Evolutionary conservation across 768 basidiomycete species (phyloP).

Genomic region (Termitomyces sp.): DNA sequence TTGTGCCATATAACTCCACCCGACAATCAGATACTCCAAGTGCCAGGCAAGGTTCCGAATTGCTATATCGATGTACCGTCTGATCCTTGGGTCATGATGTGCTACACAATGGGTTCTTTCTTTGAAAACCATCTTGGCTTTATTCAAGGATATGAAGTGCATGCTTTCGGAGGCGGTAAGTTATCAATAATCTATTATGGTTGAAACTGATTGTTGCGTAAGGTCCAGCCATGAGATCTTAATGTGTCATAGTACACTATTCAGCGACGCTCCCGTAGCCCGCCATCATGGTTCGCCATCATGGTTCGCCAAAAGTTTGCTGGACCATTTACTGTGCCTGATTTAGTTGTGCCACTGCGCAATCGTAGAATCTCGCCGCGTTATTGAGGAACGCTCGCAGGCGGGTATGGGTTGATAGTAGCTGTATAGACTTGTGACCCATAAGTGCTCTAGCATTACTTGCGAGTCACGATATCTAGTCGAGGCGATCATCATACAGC

Average conservation of each 20-base stretch:
- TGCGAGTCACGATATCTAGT: too few species aligned
- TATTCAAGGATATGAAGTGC: neutral
- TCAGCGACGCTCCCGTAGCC: neutral
- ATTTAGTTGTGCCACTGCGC: neutral
- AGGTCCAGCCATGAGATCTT: neutral
- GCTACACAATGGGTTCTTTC: neutral
- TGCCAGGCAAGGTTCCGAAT: neutral
- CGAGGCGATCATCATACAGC: too few species aligned
- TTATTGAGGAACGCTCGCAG: too few species aligned
- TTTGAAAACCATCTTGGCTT: neutral
- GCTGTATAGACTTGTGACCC: too few species aligned
- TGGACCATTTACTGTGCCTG: too few species aligned
- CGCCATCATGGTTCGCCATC: too few species aligned
- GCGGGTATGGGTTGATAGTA: too few species aligned
- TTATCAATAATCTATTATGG: neutral
- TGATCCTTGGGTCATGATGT: neutral
- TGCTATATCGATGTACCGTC: neutral
- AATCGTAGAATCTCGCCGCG: neutral
- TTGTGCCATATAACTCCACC: neutral
- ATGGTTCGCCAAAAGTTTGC: neutral
- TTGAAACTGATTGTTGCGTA: neutral
- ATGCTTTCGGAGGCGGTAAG: neutral
- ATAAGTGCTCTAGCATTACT: too few species aligned
- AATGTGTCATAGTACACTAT: neutral
- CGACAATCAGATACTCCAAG: neutral